Percentiles rank a stretch among this genome's conserved stretches.
These are phyloP conservation scores for Arthroderma sp. DNA, from an alignment of 2,329 filamentous ascomycete species.

Conservation along the genomic window DNA sequence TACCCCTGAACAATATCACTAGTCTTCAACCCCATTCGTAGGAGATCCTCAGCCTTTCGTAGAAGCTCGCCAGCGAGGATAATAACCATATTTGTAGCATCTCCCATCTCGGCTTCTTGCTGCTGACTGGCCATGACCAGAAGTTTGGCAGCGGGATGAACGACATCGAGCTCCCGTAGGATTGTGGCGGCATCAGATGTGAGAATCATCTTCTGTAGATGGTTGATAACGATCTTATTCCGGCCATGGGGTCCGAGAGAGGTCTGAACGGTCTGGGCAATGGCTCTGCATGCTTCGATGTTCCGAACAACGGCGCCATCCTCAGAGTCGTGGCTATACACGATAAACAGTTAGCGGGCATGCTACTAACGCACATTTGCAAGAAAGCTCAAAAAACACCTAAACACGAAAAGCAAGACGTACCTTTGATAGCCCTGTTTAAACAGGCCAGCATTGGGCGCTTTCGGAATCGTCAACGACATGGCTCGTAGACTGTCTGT, in stretches of 20 bases:
- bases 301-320: conserved; percentile 97
- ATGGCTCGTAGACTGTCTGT: conserved; percentile 40
- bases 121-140: conserved; percentile 98
- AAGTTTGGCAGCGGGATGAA: conserved; percentile 94
- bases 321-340: conserved; percentile 82
- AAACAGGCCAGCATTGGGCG: conserved; percentile 86
- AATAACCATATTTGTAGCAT: conserved; percentile 96
- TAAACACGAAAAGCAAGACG: conserved; percentile 22
- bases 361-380: conserved; percentile 1
- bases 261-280: conserved; percentile 90
- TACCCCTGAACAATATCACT: conserved; percentile 93
- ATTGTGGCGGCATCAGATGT: conserved; percentile 98
- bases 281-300: conserved; percentile 95
- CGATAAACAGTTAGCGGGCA: neutral
- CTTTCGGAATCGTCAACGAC: conserved; percentile 92
- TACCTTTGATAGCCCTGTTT: conserved; percentile 96
- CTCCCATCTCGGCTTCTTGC: conserved; percentile 98
- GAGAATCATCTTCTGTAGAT: conserved; percentile 98
- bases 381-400: conserved; percentile 9
- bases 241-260: conserved; percentile 93
- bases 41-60: conserved; percentile 90
- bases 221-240: conserved; percentile 99
- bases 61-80: conserved; percentile 88
- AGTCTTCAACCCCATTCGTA: conserved; percentile 96
- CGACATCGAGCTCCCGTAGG: conserved; percentile 90